phyloP scores from a whole-genome alignment of 805 yeast genomes.

The Starmerella kuoi region DNA sequence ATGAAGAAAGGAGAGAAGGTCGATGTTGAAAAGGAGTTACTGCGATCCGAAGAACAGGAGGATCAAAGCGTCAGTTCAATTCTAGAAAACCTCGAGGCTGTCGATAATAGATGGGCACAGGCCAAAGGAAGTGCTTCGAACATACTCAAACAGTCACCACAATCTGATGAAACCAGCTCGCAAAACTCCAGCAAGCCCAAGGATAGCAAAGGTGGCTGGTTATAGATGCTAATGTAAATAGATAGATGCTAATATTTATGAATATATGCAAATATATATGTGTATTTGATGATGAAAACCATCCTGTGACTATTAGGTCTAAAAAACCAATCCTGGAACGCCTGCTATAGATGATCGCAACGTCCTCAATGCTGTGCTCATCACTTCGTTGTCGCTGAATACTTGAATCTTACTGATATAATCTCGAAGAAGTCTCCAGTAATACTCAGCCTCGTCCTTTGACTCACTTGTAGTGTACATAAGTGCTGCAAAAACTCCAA shows the following conservation, averaged over 20 bases:
- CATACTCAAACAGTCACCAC: background rate
- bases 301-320: no score
- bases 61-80: conserved; percentile 21
- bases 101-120: conserved; percentile 23
- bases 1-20: conserved; percentile 33
- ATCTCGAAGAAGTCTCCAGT: conserved; percentile 56
- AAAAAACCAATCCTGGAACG: conserved; percentile 39
- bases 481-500: conserved; percentile 80
- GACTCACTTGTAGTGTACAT: conserved; percentile 51
- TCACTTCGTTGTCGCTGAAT: conserved; percentile 63
- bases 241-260: background rate
- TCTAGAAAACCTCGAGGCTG: conserved; percentile 23
- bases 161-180: background rate
- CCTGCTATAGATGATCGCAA: conserved; percentile 62
- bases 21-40: conserved; percentile 34
- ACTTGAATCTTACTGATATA: conserved; percentile 68
- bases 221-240: background rate
- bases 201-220: conserved; percentile 1
- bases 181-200: conserved; percentile 1
- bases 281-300: no score
- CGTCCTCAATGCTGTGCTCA: conserved; percentile 57
- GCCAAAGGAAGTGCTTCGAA: conserved; percentile 2
- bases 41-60: conserved; percentile 16
- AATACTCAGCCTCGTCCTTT: conserved; percentile 49
- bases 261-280: background rate